Base-by-base conservation (phyloP, 805 yeast species). In the Isabelozyma heimii region DNA sequence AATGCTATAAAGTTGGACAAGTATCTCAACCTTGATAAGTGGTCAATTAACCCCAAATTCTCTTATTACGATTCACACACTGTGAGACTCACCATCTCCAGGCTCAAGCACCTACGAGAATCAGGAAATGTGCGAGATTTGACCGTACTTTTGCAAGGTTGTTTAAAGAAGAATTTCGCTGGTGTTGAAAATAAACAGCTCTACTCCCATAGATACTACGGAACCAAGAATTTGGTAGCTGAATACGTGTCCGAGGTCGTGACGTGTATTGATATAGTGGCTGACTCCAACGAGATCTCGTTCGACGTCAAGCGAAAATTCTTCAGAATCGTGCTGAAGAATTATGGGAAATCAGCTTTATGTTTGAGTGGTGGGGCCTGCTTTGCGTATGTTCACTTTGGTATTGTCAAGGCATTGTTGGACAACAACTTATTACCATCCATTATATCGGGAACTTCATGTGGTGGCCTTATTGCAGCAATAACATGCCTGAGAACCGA, bases 311-410 rank as follows among this genome's bases (percentile, higher is more conserved):
- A 84, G 60, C 66, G 75, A 16, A 61, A 66, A 6, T 77, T 87
- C 50, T 85, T 87, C 69, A 74, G 77, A 45, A 75, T 77, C 8
- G 72, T 84, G 26, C 77, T 77, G 64, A 79, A 80, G 59, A 85
- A 85, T 60, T 84, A 79, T 60, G 95, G 95, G 8, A 80, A 79
- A 50, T 74, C 90, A 0, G 91, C 92, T 0, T 67, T 87, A 13
- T 83, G 89, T 53, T 70, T 87, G 26, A 80, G 87, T 48, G 94
- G 95, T 3, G 95, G 94, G 20, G 95, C 91, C 1, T 80, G 87
- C 28, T 88, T 87, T 63, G 82, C 91, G 1, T 84, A 85, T 55
- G 81, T 84, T 30, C 95, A 87, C 64, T 84, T 86, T 65, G 95
- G 95, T 2, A 80, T 87, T 2, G 76, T 87, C 26, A 84, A 83